A percentile compares a stretch with the other conserved stretches of the same genome.
phyloP scores from a whole-genome alignment of 192 early-diverging fungal genomes.

The Entomortierella parvispora region DNA sequence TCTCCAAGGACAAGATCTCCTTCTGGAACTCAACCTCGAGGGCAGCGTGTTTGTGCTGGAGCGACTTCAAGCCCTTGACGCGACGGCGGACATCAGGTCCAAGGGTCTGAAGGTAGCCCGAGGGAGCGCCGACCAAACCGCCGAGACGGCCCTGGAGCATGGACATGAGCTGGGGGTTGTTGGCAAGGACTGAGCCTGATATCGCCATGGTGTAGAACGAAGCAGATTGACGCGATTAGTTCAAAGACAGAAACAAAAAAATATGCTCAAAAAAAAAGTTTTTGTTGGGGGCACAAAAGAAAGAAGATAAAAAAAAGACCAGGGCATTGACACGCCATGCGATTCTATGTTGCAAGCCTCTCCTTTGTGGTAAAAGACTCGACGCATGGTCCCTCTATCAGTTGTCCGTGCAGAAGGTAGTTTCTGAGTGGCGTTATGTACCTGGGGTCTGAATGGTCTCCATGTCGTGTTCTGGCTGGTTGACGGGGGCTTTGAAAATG shows the following conservation, averaged over 20 bases:
- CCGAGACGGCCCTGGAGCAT: conserved; percentile 83
- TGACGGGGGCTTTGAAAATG: conserved; percentile 62
- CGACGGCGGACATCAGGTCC: conserved; percentile 85
- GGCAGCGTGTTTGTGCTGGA: conserved; percentile 88
- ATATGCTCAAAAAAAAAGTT: conserved; percentile 10
- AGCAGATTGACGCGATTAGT: background rate
- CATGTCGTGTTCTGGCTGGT: conserved; percentile 41
- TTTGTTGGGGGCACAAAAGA: conserved; percentile 9
- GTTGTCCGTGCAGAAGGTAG: too few relatives aligned
- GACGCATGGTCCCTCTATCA: too few relatives aligned
- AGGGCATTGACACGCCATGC: too few relatives aligned
- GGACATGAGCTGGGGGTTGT: conserved; percentile 73
- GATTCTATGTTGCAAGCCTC: too few relatives aligned
- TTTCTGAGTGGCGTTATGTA: too few relatives aligned
- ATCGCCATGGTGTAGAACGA: background rate
- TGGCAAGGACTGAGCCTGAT: conserved; percentile 28
- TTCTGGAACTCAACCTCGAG: conserved; percentile 92
- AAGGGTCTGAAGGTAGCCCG: conserved; percentile 78
- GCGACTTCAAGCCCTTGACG: conserved; percentile 85
- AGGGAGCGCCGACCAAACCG: conserved; percentile 80
- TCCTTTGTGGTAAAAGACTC: too few relatives aligned
- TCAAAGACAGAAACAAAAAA: background rate
- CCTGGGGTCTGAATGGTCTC: conserved; percentile 54
- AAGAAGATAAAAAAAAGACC: conserved; percentile 2
- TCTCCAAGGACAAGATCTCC: conserved; percentile 95